Percentiles rank a stretch among this genome's conserved stretches.
Conservation (phyloP, 352 stramenopile genomes). For the Globisporangium camurandrum region DNA sequence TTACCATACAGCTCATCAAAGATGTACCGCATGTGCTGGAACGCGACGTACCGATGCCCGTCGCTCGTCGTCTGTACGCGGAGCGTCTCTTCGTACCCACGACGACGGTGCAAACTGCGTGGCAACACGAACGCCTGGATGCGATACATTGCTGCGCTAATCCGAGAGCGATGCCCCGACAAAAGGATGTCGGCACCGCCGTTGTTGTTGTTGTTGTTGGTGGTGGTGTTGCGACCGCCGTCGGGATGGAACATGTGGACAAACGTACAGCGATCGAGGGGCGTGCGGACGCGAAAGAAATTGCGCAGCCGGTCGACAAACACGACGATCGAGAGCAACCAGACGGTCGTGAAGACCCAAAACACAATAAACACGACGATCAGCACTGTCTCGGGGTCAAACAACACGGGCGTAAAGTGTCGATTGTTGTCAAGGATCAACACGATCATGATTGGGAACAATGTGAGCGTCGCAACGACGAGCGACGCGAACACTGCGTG, state of each 20-base stretch:
- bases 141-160: conserved; percentile 1
- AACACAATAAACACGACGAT: conserved; percentile 15
- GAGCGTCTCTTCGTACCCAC: conserved; percentile 14
- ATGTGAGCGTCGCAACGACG: conserved; percentile 7
- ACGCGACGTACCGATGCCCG: conserved; percentile 16
- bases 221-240: too few relatives aligned
- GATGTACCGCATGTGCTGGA: conserved; percentile 18
- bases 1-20: conserved; percentile 16
- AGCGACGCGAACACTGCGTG: conserved; percentile 9
- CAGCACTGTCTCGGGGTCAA: conserved; percentile 10
- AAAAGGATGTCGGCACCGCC: conserved; percentile 14
- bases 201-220: too few relatives aligned
- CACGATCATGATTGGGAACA: conserved; percentile 12
- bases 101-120: conserved; percentile 3
- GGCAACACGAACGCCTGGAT: conserved; percentile 11
- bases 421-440: conserved; percentile 12
- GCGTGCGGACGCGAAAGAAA: conserved; percentile 14
- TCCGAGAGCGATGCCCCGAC: conserved; percentile 7
- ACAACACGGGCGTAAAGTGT: conserved; percentile 8
- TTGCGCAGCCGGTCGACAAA: conserved; percentile 12
- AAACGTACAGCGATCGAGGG: conserved; percentile 13
- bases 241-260: conserved; percentile 19
- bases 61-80: conserved; percentile 8
- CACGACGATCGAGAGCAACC: conserved; percentile 11
- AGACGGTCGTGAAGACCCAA: conserved; percentile 12